Conservation (phyloP, 108 stramenopile species). For the Nitzschia sp. region DNA sequence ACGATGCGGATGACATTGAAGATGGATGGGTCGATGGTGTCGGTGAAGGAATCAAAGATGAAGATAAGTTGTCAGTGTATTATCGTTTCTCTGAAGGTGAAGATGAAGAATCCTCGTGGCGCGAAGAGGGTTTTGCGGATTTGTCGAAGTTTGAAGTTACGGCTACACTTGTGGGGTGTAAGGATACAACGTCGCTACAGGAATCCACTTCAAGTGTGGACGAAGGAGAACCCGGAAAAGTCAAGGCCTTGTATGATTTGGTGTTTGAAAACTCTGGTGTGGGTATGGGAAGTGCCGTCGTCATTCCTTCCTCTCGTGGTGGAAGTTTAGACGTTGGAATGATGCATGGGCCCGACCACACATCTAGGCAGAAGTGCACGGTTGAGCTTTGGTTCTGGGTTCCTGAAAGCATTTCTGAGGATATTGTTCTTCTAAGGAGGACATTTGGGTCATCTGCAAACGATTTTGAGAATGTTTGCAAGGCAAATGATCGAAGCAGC, state of each 20-base stretch:
- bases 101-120: slow-evolving; percentile 73
- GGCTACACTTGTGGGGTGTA: slow-evolving; percentile 34
- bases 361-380: slow-evolving; percentile 67
- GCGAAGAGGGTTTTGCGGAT: slow-evolving; percentile 69
- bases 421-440: slow-evolving; percentile 67
- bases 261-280: slow-evolving; percentile 65
- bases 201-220: slow-evolving; percentile 82
- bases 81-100: slow-evolving; percentile 83
- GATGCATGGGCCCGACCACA: slow-evolving; percentile 59
- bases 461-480: slow-evolving; percentile 64
- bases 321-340: slow-evolving; percentile 82
- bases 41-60: slow-evolving; percentile 81
- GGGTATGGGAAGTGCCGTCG: slow-evolving; percentile 58
- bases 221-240: slow-evolving; percentile 85
- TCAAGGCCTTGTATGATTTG: slow-evolving; percentile 76
- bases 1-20: slow-evolving; percentile 31
- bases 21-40: slow-evolving; percentile 81
- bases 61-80: slow-evolving; percentile 86
- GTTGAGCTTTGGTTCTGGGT: slow-evolving; percentile 84
- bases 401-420: slow-evolving; percentile 54
- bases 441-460: slow-evolving; percentile 47
- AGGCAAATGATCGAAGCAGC: slow-evolving; percentile 53
- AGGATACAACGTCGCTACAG: slow-evolving; percentile 36
- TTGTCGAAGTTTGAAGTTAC: slow-evolving; percentile 66
- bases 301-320: slow-evolving; percentile 61